Evolutionary conservation across 2,329 filamentous ascomycete genomes (phyloP).

Genomic region (Teratosphaeria zuluensis): DNA sequence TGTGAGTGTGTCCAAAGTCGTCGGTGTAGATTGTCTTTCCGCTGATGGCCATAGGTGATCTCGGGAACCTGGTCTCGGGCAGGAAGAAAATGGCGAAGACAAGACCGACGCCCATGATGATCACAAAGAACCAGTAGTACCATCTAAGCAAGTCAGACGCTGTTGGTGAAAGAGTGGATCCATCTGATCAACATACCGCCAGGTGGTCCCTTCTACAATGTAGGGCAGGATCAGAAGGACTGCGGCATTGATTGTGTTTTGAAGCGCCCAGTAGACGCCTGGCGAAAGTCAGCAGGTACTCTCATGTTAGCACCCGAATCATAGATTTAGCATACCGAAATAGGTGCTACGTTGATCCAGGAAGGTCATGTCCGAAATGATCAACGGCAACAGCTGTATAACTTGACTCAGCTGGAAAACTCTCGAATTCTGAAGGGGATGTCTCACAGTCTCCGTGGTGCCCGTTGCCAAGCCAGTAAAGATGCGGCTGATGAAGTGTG

Average conservation of each 20-base stretch:
- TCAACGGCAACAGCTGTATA: conserved; percentile 25
- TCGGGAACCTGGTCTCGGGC: conserved; percentile 33
- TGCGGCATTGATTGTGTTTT: conserved; percentile 26
- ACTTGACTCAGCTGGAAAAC: background rate
- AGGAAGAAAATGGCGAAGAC: conserved; percentile 30
- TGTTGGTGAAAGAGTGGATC: background rate
- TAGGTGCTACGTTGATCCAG: conserved; percentile 30
- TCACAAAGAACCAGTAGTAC: conserved; percentile 34
- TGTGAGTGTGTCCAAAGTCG: conserved; percentile 30
- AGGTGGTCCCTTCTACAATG: conserved; percentile 26
- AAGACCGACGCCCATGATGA: conserved; percentile 26
- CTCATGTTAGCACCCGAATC: background rate
- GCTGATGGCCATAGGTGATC: conserved; percentile 25
- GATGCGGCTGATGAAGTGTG: conserved; percentile 30
- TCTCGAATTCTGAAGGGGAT: background rate
- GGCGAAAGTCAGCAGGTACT: background rate
- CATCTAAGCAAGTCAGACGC: conserved; percentile 11
- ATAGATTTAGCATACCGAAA: conserved; percentile 15
- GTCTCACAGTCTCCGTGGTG: conserved; percentile 26
- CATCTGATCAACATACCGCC: conserved; percentile 15
- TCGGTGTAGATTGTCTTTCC: conserved; percentile 30
- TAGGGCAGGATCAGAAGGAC: conserved; percentile 30
- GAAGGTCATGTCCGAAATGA: conserved; percentile 33
- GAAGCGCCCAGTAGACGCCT: conserved; percentile 30
- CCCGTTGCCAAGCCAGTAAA: conserved; percentile 29